A percentile compares a stretch with the other conserved stretches of the same genome.
These are phyloP conservation scores for Solanum hybrid DNA, from an alignment of 305 asterid species.

Conservation along the genomic window DNA sequence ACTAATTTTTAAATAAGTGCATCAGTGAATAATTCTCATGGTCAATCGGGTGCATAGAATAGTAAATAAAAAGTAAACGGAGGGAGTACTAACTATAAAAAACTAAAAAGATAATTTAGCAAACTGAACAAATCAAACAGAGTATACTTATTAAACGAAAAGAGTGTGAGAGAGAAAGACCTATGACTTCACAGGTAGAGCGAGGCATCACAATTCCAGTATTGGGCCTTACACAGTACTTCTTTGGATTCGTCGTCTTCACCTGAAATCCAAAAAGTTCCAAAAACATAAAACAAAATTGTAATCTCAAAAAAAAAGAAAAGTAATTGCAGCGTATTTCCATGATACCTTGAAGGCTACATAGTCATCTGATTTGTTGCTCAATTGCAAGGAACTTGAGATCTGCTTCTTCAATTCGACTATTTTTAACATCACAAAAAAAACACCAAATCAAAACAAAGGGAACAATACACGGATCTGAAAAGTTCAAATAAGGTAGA, in stretches of 20 bases:
- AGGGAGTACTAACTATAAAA: background rate
- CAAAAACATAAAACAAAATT: background rate
- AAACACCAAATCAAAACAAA: slow-evolving; percentile 8
- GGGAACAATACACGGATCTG: slow-evolving; percentile 21
- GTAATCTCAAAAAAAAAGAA: background rate
- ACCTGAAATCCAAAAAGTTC: slow-evolving; percentile 29
- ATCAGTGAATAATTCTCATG: background rate
- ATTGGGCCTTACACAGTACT: slow-evolving; percentile 79
- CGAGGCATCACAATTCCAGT: slow-evolving; percentile 63
- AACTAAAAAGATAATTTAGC: background rate
- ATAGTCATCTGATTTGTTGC: slow-evolving; percentile 46
- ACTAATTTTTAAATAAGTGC: background rate
- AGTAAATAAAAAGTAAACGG: background rate
- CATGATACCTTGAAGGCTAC: slow-evolving; percentile 63
- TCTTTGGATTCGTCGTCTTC: slow-evolving; percentile 73
- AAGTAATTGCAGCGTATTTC: background rate
- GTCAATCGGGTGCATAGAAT: background rate
- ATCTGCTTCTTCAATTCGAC: slow-evolving; percentile 83
- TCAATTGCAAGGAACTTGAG: slow-evolving; percentile 46
- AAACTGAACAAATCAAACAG: background rate
- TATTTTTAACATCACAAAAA: slow-evolving; percentile 12
- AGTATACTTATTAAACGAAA: background rate
- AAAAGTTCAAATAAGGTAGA: background rate
- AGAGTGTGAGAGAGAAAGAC: slow-evolving; percentile 19
- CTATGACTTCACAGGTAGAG: slow-evolving; percentile 51